Percentiles rank a stretch among this genome's conserved stretches.
Conservation (phyloP, 352 stramenopile genomes). For the Globisporangium cederbergense region DNA sequence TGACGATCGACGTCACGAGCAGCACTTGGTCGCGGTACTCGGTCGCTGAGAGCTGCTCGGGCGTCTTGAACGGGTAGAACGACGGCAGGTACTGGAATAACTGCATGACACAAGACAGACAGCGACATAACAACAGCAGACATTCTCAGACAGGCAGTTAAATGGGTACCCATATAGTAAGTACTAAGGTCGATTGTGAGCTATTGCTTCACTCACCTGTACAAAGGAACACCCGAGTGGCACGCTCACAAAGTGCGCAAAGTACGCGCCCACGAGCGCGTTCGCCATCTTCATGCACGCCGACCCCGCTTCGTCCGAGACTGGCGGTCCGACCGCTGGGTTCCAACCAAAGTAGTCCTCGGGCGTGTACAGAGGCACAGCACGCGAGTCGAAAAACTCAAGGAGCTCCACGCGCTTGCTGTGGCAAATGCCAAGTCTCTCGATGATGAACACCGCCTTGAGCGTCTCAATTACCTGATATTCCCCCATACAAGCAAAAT, state of each 20-base stretch:
- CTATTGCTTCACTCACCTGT: conserved; percentile 29
- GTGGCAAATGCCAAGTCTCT: conserved; percentile 69
- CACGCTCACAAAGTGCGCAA: conserved; percentile 53
- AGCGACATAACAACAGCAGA: conserved; percentile 6
- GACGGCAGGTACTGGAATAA: conserved; percentile 66
- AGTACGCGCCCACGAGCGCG: conserved; percentile 66
- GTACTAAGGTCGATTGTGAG: background rate
- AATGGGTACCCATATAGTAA: background rate
- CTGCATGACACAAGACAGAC: conserved; percentile 23
- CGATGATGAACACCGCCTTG: conserved; percentile 64
- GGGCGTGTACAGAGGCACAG: conserved; percentile 43
- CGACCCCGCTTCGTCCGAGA: conserved; percentile 37
- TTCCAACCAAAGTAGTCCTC: conserved; percentile 84
- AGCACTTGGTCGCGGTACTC: conserved; percentile 82
- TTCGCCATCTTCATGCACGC: conserved; percentile 60
- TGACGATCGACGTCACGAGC: conserved; percentile 80
- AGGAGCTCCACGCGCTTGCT: conserved; percentile 59
- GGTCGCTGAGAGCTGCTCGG: conserved; percentile 48
- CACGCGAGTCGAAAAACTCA: conserved; percentile 47
- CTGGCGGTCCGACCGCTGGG: conserved; percentile 33
- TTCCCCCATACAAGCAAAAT: background rate
- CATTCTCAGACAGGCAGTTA: background rate
- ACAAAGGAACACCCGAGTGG: conserved; percentile 61
- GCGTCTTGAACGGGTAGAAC: conserved; percentile 85
- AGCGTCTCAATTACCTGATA: conserved; percentile 40